Evolutionary conservation across 805 yeast genomes (phyloP).

Genomic region (Saccharomycopsis vini): DNA sequence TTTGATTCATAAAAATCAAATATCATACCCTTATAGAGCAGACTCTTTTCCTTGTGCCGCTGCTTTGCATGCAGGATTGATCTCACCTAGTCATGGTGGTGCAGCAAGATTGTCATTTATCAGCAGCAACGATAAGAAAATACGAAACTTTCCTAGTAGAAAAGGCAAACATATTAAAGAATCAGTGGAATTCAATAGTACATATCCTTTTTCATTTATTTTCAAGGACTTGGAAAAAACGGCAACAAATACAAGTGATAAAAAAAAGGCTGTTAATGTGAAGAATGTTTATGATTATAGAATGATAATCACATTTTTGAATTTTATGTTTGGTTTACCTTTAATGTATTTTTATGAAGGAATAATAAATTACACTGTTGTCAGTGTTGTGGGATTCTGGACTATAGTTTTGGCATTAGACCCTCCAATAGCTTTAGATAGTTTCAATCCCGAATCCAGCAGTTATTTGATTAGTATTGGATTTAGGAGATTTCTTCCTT

Average conservation of each 20-base stretch:
- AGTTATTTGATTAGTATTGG: slow-evolving; percentile 63
- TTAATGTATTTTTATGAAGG: slow-evolving; percentile 43
- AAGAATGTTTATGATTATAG: slow-evolving; percentile 67
- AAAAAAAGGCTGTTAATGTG: slow-evolving; percentile 22
- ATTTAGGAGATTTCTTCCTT: slow-evolving; percentile 65
- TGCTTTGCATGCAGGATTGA: slow-evolving; percentile 75
- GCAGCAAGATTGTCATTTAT: slow-evolving; percentile 54
- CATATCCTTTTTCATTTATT: slow-evolving; percentile 65
- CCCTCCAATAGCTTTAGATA: slow-evolving; percentile 48
- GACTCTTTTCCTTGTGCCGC: slow-evolving; percentile 89
- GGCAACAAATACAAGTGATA: neutral
- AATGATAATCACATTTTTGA: slow-evolving; percentile 42
- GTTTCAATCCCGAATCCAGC: slow-evolving; percentile 44
- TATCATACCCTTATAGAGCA: slow-evolving; percentile 66
- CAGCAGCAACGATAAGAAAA: slow-evolving; percentile 37
- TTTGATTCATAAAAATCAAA: slow-evolving; percentile 18
- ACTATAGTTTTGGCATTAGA: slow-evolving; percentile 67
- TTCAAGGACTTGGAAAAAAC: slow-evolving; percentile 32
- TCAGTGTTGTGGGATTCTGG: slow-evolving; percentile 69
- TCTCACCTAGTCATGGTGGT: slow-evolving; percentile 72
- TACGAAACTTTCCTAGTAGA: slow-evolving; percentile 34
- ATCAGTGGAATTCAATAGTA: slow-evolving; percentile 55
- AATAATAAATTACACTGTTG: slow-evolving; percentile 50
- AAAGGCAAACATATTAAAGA: slow-evolving; percentile 32
- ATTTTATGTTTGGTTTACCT: slow-evolving; percentile 55